Evolutionary conservation across 2,329 filamentous ascomycete genomes (phyloP), one percentile per base, ranked within the genome.

Genomic region (Aureobasidium sp.): DNA sequence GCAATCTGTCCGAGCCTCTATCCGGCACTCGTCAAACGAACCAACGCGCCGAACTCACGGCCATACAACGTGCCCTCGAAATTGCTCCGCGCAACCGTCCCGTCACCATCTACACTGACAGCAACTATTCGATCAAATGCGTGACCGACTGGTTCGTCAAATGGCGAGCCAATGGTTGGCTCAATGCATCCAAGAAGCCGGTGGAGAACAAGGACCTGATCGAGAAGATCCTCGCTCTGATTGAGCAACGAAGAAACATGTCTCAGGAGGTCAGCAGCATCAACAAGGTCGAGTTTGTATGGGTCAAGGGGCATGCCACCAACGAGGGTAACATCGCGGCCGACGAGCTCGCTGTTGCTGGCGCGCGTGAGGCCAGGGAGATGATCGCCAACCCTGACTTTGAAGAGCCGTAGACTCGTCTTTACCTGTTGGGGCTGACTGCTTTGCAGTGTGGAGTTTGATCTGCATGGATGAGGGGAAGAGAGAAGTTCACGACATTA

Each of bases 11-110:
- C 13, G 91, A 95, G 73, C 84, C 85, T 4, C 81, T 96, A 2
- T 74, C 79, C 55, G 90, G 90, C 54, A 78, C 81, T 17, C 79
- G 80, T 10, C 94, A 97, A 74, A 97, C 94, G 0, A 99, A 99
- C 71, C 90, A 97, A 73, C 88, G 94, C 3, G 94, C 93, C n/a
- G 94, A 99, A 75, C 79, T 99, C 61, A 92, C 89, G 25, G 94
- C 91, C 8, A 87, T 97, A 64, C 78, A 89, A 31, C 87, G 92
- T 61, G 92, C 92, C 0, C 79, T 97, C 23, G 85, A 96, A 68
- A 82, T 87, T 47, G 84, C 86, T 1, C 86, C 89, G 0, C 74
- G 82, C 17, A 79, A 86, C 61, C 81, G 88, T 61, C 79, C 84
- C 62, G 81, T 95, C 13, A 81, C 85, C 60, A 95, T 99, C 65